Base-by-base conservation (phyloP, 768 basidiomycete species). In the Boletus pseudopeckii region DNA sequence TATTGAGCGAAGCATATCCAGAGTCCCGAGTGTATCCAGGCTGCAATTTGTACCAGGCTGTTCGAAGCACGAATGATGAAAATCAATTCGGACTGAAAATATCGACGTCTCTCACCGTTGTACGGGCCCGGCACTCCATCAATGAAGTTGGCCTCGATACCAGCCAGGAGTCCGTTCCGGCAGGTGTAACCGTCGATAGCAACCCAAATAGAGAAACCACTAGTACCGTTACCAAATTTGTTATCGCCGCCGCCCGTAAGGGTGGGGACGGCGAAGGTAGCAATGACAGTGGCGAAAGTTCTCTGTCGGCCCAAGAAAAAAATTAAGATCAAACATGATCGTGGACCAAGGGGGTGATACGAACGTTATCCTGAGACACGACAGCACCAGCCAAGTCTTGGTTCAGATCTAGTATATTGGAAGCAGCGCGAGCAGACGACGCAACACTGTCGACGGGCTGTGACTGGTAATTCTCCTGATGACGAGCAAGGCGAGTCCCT, bases 21-120 rank as follows among this genome's bases (percentile, higher is more conserved):
- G 65, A 57, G 48, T 38, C 53, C 64, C 54, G 24, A 26, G 6
- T 26, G 24, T 6, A 26, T 26, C 24, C 24, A 6, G 24, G 24
- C 24, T 6, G 24, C 24, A 26, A 66, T 20, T 66, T 54, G 40
- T 55, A 64, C 64, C 64, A 65, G 47, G 59, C 64, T 64, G 34
- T 45, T 39, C 22, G 30, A 40, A 13, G 28, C 44, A 38, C 3
- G 4, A 3, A 5, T 5, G 1, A 38, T 55, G 22, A 55, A n/a
- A 26, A 52, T 6, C 14, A 34, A 41, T 34, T 18, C 9, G 4
- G 36, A 20, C 10, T 1, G 11, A 17, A 17, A 1, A 9, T 5
- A 32, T 0, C n/a, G 15, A 20, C 3, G 24, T 26, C 24, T 22
- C 63, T 51, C 13, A 62, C 59, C 59, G 49, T 51, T 42, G 24